Evolutionary conservation across 306 rosid genomes (phyloP), one percentile per base, ranked within the genome.

Genomic region (Medicago ruthenica): DNA sequence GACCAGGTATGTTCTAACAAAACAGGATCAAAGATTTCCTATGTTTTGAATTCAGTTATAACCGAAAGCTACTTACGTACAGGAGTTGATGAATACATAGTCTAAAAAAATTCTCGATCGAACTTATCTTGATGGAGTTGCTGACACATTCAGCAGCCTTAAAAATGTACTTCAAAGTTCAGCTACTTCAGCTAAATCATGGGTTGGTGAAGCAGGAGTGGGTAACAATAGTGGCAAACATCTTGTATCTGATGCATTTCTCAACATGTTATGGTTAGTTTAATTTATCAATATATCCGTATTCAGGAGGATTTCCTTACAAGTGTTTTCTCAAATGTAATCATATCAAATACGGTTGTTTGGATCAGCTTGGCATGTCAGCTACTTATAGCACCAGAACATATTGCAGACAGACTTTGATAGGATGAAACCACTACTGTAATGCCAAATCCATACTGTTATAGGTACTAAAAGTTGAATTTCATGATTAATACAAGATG

Each of bases 121-220:
- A 2, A 78, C 89, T 7, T 81, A 71, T 86, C 96, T 92, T 48
- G 91, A 92, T 73, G 85, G 81, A 31, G 86, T n/a, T 84, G 81
- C 83, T 31, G 11, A 45, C 73, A 87, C 92, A 24, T 96, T 92
- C 76, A 70, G 85, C 18, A 44, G 70, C 83, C 97, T 95, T 45
- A 88, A 70, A 31, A 65, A 67, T 71, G 66, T 86, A 79, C 79
- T 92, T 67, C n/a, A n/a, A n/a, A n/a, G n/a, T n/a, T n/a, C n/a
- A n/a, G n/a, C n/a, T 75, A 84, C 80, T 70, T 76, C 86, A 8
- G 90, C 89, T 13, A 70, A 53, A 50, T 86, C 97, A 1, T 95
- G 99, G 97, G 96, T 95, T 75, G 97, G 97, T 47, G 97, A 95
- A 83, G 80, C 99, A 7, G 99, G 99, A 80, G 99, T 97, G 50